Conservation (phyloP, 768 basidiomycete genomes). For the Calocybe cyanea region DNA sequence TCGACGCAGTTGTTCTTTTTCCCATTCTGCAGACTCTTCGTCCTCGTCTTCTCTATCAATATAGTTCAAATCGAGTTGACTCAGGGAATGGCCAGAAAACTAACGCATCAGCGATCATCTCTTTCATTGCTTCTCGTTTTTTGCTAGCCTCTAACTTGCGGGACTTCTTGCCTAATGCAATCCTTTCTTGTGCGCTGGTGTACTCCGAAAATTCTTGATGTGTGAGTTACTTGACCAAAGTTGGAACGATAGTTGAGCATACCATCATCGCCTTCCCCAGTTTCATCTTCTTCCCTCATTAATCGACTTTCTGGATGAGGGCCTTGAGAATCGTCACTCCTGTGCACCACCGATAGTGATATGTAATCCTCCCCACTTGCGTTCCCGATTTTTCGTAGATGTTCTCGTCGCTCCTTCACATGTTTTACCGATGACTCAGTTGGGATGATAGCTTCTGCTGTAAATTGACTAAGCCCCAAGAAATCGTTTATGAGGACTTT, state of each 20-base stretch:
- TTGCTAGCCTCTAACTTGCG: conserved; percentile 67
- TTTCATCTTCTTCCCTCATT: conserved; percentile 81
- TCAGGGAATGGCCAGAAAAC: conserved; percentile 22
- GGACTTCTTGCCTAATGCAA: conserved; percentile 81
- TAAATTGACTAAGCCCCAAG: background rate
- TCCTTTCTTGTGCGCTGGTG: conserved; percentile 82
- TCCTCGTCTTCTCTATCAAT: conserved; percentile 67
- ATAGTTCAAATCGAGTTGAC: background rate
- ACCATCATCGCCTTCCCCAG: conserved; percentile 90
- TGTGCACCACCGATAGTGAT: conserved; percentile 65
- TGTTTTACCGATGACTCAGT: conserved; percentile 67
- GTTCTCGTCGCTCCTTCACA: conserved; percentile 75
- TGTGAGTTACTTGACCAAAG: background rate
- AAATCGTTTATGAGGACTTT: background rate
- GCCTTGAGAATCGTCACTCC: conserved; percentile 51
- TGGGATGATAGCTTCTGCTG: conserved; percentile 50
- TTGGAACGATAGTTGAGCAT: conserved; percentile 16
- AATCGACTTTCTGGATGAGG: conserved; percentile 85
- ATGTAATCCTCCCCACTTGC: conserved; percentile 69
- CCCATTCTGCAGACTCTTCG: conserved; percentile 85
- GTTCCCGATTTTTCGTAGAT: conserved; percentile 47
- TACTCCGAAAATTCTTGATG: conserved; percentile 77
- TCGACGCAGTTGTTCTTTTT: conserved; percentile 75
- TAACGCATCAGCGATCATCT: conserved; percentile 80
- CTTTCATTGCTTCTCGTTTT: conserved; percentile 66